These are phyloP conservation scores for Pichia occidentalis DNA, from an alignment of 805 yeast genomes.

Conservation along the genomic window DNA sequence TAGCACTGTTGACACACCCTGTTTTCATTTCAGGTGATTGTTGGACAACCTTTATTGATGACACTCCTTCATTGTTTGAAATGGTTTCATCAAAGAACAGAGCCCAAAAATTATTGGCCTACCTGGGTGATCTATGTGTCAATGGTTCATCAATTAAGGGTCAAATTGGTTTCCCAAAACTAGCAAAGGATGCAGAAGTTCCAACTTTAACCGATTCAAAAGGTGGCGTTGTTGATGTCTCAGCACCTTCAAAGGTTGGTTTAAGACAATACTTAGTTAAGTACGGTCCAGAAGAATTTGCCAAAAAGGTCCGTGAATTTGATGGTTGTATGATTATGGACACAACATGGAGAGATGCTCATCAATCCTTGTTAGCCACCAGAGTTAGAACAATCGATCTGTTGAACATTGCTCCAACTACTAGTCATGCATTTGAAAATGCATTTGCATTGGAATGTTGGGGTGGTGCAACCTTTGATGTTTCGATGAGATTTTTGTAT, in stretches of 20 bases:
- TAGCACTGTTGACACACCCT: conserved; percentile 85
- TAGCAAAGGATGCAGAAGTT: conserved; percentile 63
- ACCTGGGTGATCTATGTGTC: conserved; percentile 89
- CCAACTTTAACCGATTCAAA: conserved; percentile 63
- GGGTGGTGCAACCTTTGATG: conserved; percentile 99
- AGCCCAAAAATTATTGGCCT: conserved; percentile 87
- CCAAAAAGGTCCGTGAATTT: conserved; percentile 75
- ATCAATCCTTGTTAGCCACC: conserved; percentile 94
- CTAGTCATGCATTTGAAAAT: conserved; percentile 82
- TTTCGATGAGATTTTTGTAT: conserved; percentile 94
- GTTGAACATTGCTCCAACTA: conserved; percentile 85
- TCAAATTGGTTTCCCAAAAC: conserved; percentile 87
- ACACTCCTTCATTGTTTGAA: conserved; percentile 91
- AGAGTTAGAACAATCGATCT: conserved; percentile 94
- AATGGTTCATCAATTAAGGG: conserved; percentile 96
- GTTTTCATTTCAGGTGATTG: conserved; percentile 81
- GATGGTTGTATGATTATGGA: conserved; percentile 93
- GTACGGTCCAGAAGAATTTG: conserved; percentile 86
- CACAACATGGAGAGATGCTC: conserved; percentile 99
- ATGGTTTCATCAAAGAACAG: conserved; percentile 94
- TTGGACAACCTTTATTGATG: conserved; percentile 99
- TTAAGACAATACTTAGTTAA: conserved; percentile 86
- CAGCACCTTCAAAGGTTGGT: conserved; percentile 59
- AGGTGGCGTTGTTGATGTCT: conserved; percentile 49
- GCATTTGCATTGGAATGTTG: conserved; percentile 98